These are phyloP conservation scores for Phialophora verrucosa DNA, from an alignment of 2,329 filamentous ascomycete species.

Conservation along the genomic window DNA sequence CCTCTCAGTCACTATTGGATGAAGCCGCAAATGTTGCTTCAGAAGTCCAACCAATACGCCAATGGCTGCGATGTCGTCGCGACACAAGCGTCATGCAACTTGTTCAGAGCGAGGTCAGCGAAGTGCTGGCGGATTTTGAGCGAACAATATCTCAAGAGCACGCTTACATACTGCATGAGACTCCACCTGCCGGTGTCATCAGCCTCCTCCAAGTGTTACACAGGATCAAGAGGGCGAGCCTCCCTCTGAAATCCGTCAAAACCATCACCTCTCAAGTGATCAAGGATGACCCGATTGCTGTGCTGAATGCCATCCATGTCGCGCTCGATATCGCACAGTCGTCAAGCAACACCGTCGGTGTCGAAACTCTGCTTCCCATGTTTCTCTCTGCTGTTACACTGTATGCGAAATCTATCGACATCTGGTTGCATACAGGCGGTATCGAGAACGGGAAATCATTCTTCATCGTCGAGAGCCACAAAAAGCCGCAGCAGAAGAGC, in stretches of 20 bases:
- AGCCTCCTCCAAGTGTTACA: constrained; percentile 30
- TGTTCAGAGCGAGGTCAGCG: constrained; percentile 23
- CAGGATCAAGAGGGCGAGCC: constrained; percentile 6
- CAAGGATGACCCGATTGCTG: constrained; percentile 18
- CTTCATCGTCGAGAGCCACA: constrained; percentile 24
- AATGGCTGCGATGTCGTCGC: constrained; percentile 29
- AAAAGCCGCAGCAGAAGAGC: constrained; percentile 11
- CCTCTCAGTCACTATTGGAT: constrained; percentile 33
- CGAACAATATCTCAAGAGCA: constrained; percentile 20
- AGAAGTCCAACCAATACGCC: constrained; percentile 18
- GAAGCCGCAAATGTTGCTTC: constrained; percentile 23
- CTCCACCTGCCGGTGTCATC: constrained; percentile 20
- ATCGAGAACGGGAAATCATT: constrained; percentile 17
- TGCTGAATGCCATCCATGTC: constrained; percentile 22
- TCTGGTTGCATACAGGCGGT: constrained; percentile 28
- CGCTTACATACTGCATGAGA: constrained; percentile 19
- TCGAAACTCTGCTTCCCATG: constrained; percentile 24
- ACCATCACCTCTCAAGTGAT: constrained; percentile 15
- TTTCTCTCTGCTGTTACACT: constrained; percentile 26
- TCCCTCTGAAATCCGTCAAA: constrained; percentile 13
- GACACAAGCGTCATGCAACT: constrained; percentile 27
- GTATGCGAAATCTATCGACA: constrained; percentile 29
- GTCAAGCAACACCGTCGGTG: constrained; percentile 15
- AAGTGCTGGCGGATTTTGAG: constrained; percentile 22
- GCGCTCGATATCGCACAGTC: constrained; percentile 25